phyloP scores from a whole-genome alignment of 257 asterid genomes.

The Verbascum thapsus region DNA sequence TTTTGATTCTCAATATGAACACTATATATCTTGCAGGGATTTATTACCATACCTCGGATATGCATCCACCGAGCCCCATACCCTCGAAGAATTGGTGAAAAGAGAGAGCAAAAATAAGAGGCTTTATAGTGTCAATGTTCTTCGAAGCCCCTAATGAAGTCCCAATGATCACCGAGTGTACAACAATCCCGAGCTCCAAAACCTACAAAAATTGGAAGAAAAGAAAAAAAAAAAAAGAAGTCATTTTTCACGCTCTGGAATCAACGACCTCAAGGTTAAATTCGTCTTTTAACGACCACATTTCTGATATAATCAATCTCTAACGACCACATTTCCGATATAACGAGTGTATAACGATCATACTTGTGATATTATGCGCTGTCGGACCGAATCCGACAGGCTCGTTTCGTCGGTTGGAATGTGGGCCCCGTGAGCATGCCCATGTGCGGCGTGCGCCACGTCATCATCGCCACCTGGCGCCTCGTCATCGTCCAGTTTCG shows the following conservation, averaged over 20 bases:
- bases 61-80: conserved; percentile 75
- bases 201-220: conserved; percentile 49
- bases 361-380: conserved; percentile 62
- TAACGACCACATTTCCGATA: not conserved
- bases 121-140: conserved; percentile 44
- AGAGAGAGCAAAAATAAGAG: conserved; percentile 54
- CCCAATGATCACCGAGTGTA: conserved; percentile 65
- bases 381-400: conserved; percentile 43
- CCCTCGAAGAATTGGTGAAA: conserved; percentile 74
- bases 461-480: conserved; percentile 7
- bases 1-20: conserved; percentile 31
- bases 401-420: conserved; percentile 20
- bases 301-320: conserved; percentile 47
- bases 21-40: conserved; percentile 24
- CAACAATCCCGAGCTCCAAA: conserved; percentile 61
- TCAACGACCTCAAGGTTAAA: conserved; percentile 43
- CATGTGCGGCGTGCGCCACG: conserved; percentile 35
- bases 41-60: conserved; percentile 57
- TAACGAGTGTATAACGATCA: not conserved
- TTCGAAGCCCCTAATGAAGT: conserved; percentile 56
- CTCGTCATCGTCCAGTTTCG: conserved; percentile 31
- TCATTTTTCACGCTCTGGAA: not conserved
- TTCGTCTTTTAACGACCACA: conserved; percentile 18
- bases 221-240: conserved; percentile 12
- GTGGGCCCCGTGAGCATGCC: conserved; percentile 36